Evolutionary conservation across 2,329 filamentous ascomycete species (phyloP), one percentile per base, ranked within the genome.

Genomic region (Dryadomyces sulphureus): DNA sequence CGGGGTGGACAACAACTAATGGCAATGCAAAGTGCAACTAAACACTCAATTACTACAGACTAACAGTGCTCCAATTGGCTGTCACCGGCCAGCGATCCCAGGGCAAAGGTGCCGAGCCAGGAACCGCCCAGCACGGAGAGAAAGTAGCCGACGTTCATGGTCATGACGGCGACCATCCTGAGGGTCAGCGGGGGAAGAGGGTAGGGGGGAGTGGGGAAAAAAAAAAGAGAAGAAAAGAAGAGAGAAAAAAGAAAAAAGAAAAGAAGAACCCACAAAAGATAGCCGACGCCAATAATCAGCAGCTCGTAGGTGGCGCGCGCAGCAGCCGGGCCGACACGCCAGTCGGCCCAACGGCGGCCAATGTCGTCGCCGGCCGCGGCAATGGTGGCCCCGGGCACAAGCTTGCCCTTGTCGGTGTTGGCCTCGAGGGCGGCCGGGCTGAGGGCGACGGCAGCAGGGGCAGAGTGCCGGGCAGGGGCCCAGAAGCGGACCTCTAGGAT

Each of bases 141-240:
- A 60, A 88, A 87, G 59, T 88, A 89, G 14, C 84, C 84, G n/a
- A 88, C 71, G 54, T 89, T 88, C 65, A 84, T 75, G 1, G 82
- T 85, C 84, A 89, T 94, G 57, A 93, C 83, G 16, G 84, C 85
- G 65, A 94, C 66, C 88, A 94, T 94, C 48, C 88, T 94, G 36
- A 9, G 22, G 39, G 34, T 36, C 17, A 36, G 34, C 5, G 16
- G 27, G 27, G 27, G 27, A 30, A 30, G 14, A 30, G 27, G 14
- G 27, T 7, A 30, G 27, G 27, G 27, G 14, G 7, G 27, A 30
- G 27, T 7, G 27, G 38, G 16, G n/a, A 22, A 14, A 12, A 5
- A 20, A 21, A 24, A 35, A 16, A 21, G 7, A 41, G 19, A 12
- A 41, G 32, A 17, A 27, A 6, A 4, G 25, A 21, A 17, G 17